Percentiles rank a stretch among this genome's conserved stretches.
Evolutionary conservation across 352 stramenopile genomes (phyloP).

Genomic region (Pythium pyrilobum): DNA sequence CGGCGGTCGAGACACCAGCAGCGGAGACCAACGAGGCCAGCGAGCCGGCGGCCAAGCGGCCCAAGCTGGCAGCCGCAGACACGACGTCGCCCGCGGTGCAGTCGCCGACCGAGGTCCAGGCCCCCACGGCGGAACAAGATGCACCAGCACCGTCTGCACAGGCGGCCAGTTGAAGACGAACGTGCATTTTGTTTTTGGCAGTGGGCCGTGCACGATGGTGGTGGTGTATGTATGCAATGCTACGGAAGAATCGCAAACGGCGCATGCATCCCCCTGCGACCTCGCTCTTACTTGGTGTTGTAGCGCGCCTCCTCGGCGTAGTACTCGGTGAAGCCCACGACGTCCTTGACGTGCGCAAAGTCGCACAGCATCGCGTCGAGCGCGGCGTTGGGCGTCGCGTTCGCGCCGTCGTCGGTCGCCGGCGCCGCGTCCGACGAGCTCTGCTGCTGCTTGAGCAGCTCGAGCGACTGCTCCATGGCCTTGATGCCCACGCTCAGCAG

Average conservation of each 20-base stretch:
- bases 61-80: neutral
- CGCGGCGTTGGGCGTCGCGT: constrained; percentile 30
- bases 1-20: neutral
- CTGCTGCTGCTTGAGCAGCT: constrained; percentile 67
- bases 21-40: neutral
- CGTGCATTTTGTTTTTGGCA: no score
- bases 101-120: constrained; percentile 3
- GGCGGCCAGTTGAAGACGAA: no score
- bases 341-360: constrained; percentile 90
- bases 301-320: constrained; percentile 77
- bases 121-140: no score
- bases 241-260: no score
- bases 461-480: constrained; percentile 87
- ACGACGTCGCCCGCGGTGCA: neutral
- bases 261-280: no score
- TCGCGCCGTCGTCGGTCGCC: constrained; percentile 21
- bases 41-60: neutral
- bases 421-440: neutral
- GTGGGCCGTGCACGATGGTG: no score
- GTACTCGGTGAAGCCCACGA: constrained; percentile 93
- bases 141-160: no score
- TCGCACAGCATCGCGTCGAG: constrained; percentile 85
- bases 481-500: constrained; percentile 92
- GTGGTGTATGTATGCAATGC: no score
- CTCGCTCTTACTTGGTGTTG: no score